Conservation (phyloP, 768 basidiomycete genomes). For the Leccinum longicurvipes region DNA sequence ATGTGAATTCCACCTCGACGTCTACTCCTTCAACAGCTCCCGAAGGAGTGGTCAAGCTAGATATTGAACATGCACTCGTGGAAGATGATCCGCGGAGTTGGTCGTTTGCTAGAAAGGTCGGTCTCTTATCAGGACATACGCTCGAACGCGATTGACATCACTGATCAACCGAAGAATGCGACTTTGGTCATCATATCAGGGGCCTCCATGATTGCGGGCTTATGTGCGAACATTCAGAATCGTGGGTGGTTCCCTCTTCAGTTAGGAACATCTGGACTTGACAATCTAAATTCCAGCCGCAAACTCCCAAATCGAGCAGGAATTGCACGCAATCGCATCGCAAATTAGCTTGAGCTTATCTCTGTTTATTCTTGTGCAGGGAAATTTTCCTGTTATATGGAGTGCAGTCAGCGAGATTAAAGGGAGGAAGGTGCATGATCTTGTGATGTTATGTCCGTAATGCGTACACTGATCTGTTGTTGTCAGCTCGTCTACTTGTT, state of each 20-base stretch:
- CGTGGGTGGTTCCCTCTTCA: constrained; percentile 13
- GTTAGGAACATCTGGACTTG: background rate
- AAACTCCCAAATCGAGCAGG: constrained; percentile 57
- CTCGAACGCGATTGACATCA: background rate
- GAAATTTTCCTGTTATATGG: constrained; percentile 41
- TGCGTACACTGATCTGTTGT: background rate
- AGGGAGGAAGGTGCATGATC: constrained; percentile 57
- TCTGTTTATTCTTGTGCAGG: constrained; percentile 71
- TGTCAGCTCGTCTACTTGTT: constrained; percentile 51
- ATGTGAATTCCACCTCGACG: background rate
- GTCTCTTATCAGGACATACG: background rate
- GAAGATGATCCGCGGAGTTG: constrained; percentile 62
- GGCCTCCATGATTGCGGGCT: constrained; percentile 30
- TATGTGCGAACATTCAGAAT: constrained; percentile 29
- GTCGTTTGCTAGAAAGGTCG: constrained; percentile 56
- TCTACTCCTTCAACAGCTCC: background rate
- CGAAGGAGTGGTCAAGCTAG: constrained; percentile 12
- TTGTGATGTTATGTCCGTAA: background rate
- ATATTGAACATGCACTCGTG: constrained; percentile 43
- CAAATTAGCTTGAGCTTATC: constrained; percentile 70
- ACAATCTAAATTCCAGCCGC: constrained; percentile 45
- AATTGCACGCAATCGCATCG: constrained; percentile 57
- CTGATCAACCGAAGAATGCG: constrained; percentile 9
- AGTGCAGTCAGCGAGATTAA: constrained; percentile 47
- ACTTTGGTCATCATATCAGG: constrained; percentile 24